Conservation (phyloP, 2,329 filamentous ascomycete genomes). For the Stemphylium lycopersici region DNA sequence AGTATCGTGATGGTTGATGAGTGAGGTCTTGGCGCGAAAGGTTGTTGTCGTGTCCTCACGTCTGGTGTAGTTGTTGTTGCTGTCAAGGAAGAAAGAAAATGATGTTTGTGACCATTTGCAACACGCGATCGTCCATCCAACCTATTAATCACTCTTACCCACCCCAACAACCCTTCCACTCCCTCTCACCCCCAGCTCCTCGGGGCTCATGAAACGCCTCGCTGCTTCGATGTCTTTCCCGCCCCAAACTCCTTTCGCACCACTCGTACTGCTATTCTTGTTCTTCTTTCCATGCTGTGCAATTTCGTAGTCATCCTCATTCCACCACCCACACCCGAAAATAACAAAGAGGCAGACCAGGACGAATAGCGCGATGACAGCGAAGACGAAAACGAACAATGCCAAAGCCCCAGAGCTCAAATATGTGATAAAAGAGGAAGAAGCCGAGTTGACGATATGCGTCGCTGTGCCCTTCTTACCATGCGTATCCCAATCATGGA, state of each 20-base stretch:
- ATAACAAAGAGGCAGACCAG: slow-evolving; percentile 34
- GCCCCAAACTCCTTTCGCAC: slow-evolving; percentile 10
- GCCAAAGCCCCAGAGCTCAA: slow-evolving; percentile 34
- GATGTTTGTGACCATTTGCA: not conserved
- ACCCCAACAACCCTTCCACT: slow-evolving; percentile 38
- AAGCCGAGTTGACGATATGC: slow-evolving; percentile 22
- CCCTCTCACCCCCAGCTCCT: slow-evolving; percentile 35
- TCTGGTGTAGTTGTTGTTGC: too few relatives aligned
- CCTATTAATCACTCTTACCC: slow-evolving; percentile 41
- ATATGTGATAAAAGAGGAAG: slow-evolving; percentile 20
- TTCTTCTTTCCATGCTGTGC: slow-evolving; percentile 36
- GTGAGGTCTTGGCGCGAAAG: too few relatives aligned
- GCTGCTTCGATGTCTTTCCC: slow-evolving; percentile 31
- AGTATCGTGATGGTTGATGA: too few relatives aligned
- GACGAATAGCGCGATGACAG: slow-evolving; percentile 32
- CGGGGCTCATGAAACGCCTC: slow-evolving; percentile 32
- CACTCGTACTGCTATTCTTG: slow-evolving; percentile 14
- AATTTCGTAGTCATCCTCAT: slow-evolving; percentile 35
- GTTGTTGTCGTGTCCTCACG: too few relatives aligned
- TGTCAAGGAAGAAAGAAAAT: not conserved
- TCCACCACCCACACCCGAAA: slow-evolving; percentile 32
- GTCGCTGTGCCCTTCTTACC: slow-evolving; percentile 36
- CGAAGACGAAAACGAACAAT: slow-evolving; percentile 31
- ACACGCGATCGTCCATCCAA: not conserved
- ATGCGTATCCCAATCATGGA: slow-evolving; percentile 38